A percentile compares a stretch with the other conserved stretches of the same genome.
These are phyloP conservation scores for Saksenaea vasiformis DNA, from an alignment of 371 early-diverging fungal genomes.

Conservation along the genomic window DNA sequence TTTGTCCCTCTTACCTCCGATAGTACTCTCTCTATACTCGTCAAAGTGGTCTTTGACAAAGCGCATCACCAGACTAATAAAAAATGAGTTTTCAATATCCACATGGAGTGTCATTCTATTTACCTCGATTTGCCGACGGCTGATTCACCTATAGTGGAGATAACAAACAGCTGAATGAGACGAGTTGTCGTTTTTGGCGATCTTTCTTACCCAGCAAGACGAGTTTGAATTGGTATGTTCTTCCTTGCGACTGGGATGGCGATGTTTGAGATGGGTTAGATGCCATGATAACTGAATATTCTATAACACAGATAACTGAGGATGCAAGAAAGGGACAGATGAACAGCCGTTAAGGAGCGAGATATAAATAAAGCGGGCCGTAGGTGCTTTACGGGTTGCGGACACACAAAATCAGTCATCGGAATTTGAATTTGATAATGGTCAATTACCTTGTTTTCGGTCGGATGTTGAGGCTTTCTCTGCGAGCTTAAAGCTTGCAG, in stretches of 20 bases:
- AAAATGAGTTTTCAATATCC: neutral
- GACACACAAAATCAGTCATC: too few relatives aligned
- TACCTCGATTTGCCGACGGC: slow-evolving; percentile 91
- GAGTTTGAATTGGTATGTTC: slow-evolving; percentile 77
- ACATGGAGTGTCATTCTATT: neutral
- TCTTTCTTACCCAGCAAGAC: slow-evolving; percentile 71
- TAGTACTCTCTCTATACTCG: slow-evolving; percentile 97
- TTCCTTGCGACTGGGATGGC: slow-evolving; percentile 39
- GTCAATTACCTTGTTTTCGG: too few relatives aligned
- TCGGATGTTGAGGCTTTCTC: too few relatives aligned
- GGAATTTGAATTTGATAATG: too few relatives aligned
- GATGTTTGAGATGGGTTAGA: slow-evolving; percentile 33
- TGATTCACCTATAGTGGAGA: slow-evolving; percentile 70
- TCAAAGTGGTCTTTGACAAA: slow-evolving; percentile 97
- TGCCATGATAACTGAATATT: slow-evolving; percentile 25
- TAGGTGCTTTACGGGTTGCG: too few relatives aligned
- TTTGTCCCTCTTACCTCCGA: slow-evolving; percentile 73
- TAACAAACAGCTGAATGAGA: neutral
- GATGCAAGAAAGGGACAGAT: neutral
- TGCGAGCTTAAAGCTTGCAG: too few relatives aligned
- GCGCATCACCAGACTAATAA: slow-evolving; percentile 83
- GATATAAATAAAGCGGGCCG: neutral
- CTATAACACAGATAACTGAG: neutral
- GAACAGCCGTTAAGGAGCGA: slow-evolving; percentile 2
- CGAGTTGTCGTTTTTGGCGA: neutral